Base-by-base conservation (phyloP, 140 eudicot species). In the Ambrosia hybrid region DNA sequence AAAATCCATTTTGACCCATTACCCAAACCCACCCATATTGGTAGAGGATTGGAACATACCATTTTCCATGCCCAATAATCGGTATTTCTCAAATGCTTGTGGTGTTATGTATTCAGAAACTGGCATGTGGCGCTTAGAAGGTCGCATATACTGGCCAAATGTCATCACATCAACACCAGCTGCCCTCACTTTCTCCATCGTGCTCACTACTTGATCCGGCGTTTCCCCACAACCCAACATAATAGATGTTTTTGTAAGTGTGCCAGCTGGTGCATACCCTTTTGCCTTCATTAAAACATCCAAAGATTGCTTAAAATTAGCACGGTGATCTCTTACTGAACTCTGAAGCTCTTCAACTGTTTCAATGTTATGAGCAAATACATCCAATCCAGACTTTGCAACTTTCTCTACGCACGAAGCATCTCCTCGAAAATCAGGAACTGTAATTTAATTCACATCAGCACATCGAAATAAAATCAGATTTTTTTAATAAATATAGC, bases 221-320 rank as follows among this genome's bases (percentile, higher is more conserved):
- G 97, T 93, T 88, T 93, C 99, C 58, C 98, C 97, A 78, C 96
- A 91, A 21, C 98, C 98, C 86, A 93, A 78, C 98, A 93, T 93
- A 66, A 93, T 59, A 8, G 99, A 93, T 12, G 99, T 93, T 73
- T 93, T 93, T 17, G 99, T 93, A 59, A 93, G 96, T 14, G 99
- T 88, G 60, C 99, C 97, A 62, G 89, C 85, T 58, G 96, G 97
- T 12, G 97, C 97, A 68, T 77, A 83, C 5, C 88, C 96, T 80
- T 93, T 93, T 3, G 99, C 97, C 86, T 70, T 83, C 83, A 87
- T 83, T 15, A 93, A 67, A 72, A 90, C 97, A 76, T 90, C 91
- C 66, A 93, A 78, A 11, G 99, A 93, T 59, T 93, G 97, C 85
- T 87, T 86, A 45, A 93, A 93, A 73, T 93, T 93, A 71, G 98